A percentile compares a stretch with the other conserved stretches of the same genome.
Conservation (phyloP, 2,329 filamentous ascomycete genomes). For the Trichophyton schoenleinii region DNA sequence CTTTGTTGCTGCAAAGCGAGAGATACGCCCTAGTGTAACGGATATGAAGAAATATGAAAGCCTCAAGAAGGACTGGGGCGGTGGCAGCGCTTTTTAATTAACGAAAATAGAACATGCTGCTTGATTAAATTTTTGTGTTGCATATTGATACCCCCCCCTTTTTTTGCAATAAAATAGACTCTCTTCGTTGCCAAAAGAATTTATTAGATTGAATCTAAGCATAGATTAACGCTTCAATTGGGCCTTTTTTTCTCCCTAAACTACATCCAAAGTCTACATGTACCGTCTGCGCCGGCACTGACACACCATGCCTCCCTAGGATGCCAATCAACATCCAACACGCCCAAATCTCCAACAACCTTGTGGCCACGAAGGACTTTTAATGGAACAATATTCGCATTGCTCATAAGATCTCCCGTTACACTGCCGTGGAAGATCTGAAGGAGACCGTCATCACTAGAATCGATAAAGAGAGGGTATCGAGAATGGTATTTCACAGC, state of each 20-base stretch:
- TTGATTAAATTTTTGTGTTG: background rate
- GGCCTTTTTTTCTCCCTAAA: background rate
- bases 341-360: slow-evolving; percentile 72
- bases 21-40: slow-evolving; percentile 40
- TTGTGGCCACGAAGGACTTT: slow-evolving; percentile 89
- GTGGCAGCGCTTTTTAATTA: slow-evolving; percentile 18
- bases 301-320: slow-evolving; percentile 86
- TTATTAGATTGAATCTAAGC: background rate
- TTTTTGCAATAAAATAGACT: background rate
- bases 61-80: slow-evolving; percentile 39
- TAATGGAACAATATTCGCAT: slow-evolving; percentile 87
- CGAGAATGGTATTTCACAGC: slow-evolving; percentile 74
- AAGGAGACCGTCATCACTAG: slow-evolving; percentile 83
- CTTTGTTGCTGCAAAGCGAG: slow-evolving; percentile 29
- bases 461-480: slow-evolving; percentile 81
- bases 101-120: background rate
- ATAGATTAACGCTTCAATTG: slow-evolving; percentile 3
- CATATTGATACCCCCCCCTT: background rate
- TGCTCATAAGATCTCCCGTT: slow-evolving; percentile 87
- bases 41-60: slow-evolving; percentile 46
- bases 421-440: slow-evolving; percentile 98
- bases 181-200: background rate
- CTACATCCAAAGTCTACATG: slow-evolving; percentile 74
- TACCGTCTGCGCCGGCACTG: slow-evolving; percentile 88
- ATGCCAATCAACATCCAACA: slow-evolving; percentile 94